These are phyloP conservation scores for Candida chilensis DNA, from an alignment of 805 yeast species.

Conservation along the genomic window DNA sequence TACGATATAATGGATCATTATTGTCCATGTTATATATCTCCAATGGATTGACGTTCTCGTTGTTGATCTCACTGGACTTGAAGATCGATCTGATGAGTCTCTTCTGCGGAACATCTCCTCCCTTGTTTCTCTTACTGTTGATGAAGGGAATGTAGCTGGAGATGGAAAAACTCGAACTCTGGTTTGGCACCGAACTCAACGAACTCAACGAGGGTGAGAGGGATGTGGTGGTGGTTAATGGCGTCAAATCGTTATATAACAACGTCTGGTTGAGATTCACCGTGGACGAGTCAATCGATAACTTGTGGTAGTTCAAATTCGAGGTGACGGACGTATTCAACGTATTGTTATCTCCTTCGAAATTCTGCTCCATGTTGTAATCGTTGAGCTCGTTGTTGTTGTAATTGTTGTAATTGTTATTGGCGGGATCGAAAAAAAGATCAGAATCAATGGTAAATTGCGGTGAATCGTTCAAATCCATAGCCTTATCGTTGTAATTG, in stretches of 20 bases:
- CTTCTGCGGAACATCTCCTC: neutral
- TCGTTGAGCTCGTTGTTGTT: no score
- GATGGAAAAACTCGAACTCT: neutral
- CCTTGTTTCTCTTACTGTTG: neutral
- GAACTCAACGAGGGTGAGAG: neutral
- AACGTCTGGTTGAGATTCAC: no score
- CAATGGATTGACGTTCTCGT: no score
- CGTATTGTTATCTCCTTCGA: no score
- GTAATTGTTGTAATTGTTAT: neutral
- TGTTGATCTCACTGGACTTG: neutral
- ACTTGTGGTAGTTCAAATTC: neutral
- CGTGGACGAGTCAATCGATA: neutral
- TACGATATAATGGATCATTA: no score
- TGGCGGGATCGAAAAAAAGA: neutral
- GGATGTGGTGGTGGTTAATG: neutral
- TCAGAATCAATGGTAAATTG: slow-evolving; percentile 1
- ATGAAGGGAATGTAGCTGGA: neutral
- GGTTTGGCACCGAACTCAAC: neutral
- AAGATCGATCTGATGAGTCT: neutral
- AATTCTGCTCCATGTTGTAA: no score
- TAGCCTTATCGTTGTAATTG: neutral
- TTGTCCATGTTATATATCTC: no score
- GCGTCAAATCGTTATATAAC: slow-evolving; percentile 1
- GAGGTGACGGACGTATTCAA: no score
- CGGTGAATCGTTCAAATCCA: neutral